Conservation (phyloP, 1,284 basidiomycete species). For the Sanghuangporus weigelae region DNA sequence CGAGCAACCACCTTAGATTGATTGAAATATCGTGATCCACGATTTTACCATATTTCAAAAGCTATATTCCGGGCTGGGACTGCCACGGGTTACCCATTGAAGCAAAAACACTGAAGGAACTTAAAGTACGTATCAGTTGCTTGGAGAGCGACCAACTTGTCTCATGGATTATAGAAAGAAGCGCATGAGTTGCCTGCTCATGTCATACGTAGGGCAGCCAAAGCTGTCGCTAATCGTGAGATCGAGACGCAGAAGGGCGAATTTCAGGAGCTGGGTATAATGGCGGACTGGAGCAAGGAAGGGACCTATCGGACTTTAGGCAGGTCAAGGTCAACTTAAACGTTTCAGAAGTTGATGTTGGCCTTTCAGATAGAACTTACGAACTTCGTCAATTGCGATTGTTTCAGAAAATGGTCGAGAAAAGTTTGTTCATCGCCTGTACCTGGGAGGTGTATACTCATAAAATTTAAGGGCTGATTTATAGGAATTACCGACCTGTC, state of each 20-base stretch:
- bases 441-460: background rate
- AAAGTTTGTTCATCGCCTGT: constrained; percentile 40
- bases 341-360: background rate
- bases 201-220: constrained; percentile 71
- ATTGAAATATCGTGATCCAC: background rate
- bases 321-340: constrained; percentile 31
- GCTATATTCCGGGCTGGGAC: constrained; percentile 96
- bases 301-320: constrained; percentile 86
- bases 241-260: constrained; percentile 77
- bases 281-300: constrained; percentile 86
- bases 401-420: constrained; percentile 86
- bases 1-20: background rate
- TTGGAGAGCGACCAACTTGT: background rate
- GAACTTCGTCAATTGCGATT: constrained; percentile 86
- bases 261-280: constrained; percentile 81
- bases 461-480: constrained; percentile 62
- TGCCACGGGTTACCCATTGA: constrained; percentile 98
- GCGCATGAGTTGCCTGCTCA: constrained; percentile 50
- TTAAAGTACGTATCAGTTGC: constrained; percentile 46
- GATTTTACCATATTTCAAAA: constrained; percentile 30
- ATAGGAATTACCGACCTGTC: constrained; percentile 84
- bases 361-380: constrained; percentile 69
- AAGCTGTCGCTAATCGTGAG: constrained; percentile 69
- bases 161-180: constrained; percentile 36
- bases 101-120: constrained; percentile 79